Evolutionary conservation across 305 asterid genomes (phyloP), one percentile per base, ranked within the genome.

Genomic region (Caryopteris hybrid): DNA sequence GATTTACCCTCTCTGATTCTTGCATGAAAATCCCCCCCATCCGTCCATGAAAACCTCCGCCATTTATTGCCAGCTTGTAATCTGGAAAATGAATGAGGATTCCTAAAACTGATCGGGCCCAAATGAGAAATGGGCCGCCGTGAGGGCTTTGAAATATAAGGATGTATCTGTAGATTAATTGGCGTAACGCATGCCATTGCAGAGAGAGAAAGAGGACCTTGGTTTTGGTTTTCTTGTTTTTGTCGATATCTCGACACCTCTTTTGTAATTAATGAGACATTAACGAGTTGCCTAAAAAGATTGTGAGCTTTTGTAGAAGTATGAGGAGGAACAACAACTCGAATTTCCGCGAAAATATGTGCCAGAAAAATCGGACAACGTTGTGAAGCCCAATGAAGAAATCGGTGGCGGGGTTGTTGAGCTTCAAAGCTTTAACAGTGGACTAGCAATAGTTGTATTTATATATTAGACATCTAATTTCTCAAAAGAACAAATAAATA

Each of bases 181-280:
- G 72, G 80, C 47, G 76, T 51, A 38, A 76, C 58, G 64, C 76
- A 61, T 6, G 91, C 86, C 91, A 85, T 83, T 14, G 6, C 33
- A 34, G 39, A 65, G 21, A 27, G 43, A 25, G 65, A 42, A 2
- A 3, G 14, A 36, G 3, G 13, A 23, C 39, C 29, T 21, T 17
- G 16, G 0, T 29, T 29, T 43, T 6, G 22, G 8, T 4, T 34
- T 57, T 58, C 18, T 9, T 29, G 11, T 0, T 66, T 31, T 42
- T 12, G 17, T 0, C 11, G 18, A 42, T 16, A 1, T 17, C 25
- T 55, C 11, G 54, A 42, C 21, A 52, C 36, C 11, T 23, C 10
- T 2, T n/a, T 46, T 46, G n/a, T 22, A 12, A 41, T 46, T 47
- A 47, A 45, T 16, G 57, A 8, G 55, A 8, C 54, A 45, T 33